Evolutionary conservation across 768 basidiomycete species (phyloP).

Genomic region (Saitozyma sp.): DNA sequence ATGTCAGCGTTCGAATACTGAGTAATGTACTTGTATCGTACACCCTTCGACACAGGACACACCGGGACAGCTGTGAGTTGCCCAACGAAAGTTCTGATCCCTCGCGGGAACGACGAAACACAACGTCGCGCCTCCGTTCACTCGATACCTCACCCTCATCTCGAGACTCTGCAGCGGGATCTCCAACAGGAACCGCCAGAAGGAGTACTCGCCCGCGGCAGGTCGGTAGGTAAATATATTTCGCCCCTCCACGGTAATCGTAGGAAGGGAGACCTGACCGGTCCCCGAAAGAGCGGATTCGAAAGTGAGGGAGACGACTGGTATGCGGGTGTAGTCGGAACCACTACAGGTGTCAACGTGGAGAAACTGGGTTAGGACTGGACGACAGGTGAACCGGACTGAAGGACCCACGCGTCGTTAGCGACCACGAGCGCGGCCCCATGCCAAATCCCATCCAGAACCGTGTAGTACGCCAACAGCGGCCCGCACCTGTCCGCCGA

Average conservation of each 20-base stretch:
- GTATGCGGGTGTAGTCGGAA: constrained; percentile 6
- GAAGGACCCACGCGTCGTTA: constrained; percentile 1
- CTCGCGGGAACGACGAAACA: constrained; percentile 80
- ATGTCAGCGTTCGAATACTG: background rate
- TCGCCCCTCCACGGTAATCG: constrained; percentile 16
- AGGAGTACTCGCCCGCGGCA: constrained; percentile 71
- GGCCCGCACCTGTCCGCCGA: constrained; percentile 66
- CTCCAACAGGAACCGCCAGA: constrained; percentile 88
- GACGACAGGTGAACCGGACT: background rate
- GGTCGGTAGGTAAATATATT: constrained; percentile 38
- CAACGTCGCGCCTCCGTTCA: constrained; percentile 76
- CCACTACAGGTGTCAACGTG: background rate
- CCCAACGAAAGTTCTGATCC: constrained; percentile 85
- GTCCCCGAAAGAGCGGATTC: background rate
- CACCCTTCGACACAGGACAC: constrained; percentile 5
- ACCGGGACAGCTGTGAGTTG: constrained; percentile 62
- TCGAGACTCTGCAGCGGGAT: constrained; percentile 71
- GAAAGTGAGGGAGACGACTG: constrained; percentile 1
- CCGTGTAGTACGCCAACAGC: constrained; percentile 85
- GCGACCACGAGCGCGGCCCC: constrained; percentile 80
- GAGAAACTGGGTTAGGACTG: constrained; percentile 8
- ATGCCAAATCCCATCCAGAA: constrained; percentile 77
- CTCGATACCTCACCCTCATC: constrained; percentile 73
- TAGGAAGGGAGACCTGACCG: background rate
- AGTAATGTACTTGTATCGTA: background rate